phyloP scores from a whole-genome alignment of 768 basidiomycete species.

The Boletus edulis region DNA sequence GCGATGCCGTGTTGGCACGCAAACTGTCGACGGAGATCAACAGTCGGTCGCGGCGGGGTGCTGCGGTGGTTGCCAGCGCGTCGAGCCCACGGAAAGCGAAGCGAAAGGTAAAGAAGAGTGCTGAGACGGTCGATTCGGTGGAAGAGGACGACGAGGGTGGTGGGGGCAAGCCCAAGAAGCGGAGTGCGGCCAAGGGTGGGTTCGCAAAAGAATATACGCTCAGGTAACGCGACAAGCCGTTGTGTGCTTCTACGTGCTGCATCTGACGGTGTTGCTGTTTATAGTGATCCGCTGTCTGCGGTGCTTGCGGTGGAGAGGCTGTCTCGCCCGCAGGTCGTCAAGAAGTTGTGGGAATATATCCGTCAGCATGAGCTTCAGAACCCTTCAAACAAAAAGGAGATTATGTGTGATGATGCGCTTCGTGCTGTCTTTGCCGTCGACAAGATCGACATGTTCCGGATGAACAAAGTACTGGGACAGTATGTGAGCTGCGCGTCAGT shows the following conservation, averaged over 20 bases:
- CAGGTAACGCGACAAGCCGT: slow-evolving; percentile 44
- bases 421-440: slow-evolving; percentile 76
- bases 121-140: slow-evolving; percentile 47
- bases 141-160: slow-evolving; percentile 46
- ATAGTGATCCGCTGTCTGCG: slow-evolving; percentile 69
- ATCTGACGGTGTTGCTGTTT: neutral
- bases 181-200: slow-evolving; percentile 60
- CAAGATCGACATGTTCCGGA: slow-evolving; percentile 89
- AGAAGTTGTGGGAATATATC: slow-evolving; percentile 88
- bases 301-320: slow-evolving; percentile 66
- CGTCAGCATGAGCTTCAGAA: slow-evolving; percentile 82
- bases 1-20: slow-evolving; percentile 69
- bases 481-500: slow-evolving; percentile 32
- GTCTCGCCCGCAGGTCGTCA: slow-evolving; percentile 88
- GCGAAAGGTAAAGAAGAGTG: slow-evolving; percentile 49
- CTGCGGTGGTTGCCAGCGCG: slow-evolving; percentile 34
- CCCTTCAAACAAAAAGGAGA: slow-evolving; percentile 77
- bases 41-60: slow-evolving; percentile 50
- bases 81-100: slow-evolving; percentile 45
- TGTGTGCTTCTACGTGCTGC: slow-evolving; percentile 3
- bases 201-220: slow-evolving; percentile 76
- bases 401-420: slow-evolving; percentile 74
- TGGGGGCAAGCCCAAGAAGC: slow-evolving; percentile 48
- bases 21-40: slow-evolving; percentile 72
- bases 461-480: slow-evolving; percentile 90